A percentile compares a stretch with the other conserved stretches of the same genome.
Conservation (phyloP, 129 eudicot species). For the Chrysanthemum lavandulifolium region DNA sequence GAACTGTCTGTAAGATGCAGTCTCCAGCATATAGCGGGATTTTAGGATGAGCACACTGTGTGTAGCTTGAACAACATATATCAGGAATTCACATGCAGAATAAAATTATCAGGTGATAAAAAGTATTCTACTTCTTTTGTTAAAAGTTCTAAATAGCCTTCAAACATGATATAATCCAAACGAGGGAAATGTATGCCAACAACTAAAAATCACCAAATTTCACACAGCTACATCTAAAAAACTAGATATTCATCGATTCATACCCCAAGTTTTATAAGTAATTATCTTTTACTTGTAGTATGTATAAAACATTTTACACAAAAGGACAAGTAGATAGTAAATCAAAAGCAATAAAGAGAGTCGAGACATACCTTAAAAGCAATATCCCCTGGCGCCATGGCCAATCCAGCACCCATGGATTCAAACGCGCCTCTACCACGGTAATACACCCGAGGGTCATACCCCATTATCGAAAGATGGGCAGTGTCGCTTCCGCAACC, state of each 20-base stretch:
- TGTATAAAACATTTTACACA: conserved; percentile 2
- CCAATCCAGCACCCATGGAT: conserved; percentile 98
- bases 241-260: neutral
- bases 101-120: too few species aligned
- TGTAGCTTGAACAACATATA: too few species aligned
- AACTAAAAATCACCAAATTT: neutral
- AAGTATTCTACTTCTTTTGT: neutral
- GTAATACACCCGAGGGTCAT: conserved; percentile 89
- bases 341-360: conserved; percentile 7
- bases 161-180: neutral
- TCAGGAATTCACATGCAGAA: too few species aligned
- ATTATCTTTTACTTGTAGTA: neutral
- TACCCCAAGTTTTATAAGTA: neutral
- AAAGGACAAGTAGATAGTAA: neutral
- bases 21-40: too few species aligned
- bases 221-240: neutral
- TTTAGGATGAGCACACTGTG: too few species aligned
- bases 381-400: conserved; percentile 95
- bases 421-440: conserved; percentile 97
- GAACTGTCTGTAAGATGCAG: too few species aligned
- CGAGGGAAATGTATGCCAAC: neutral
- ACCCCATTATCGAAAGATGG: conserved; percentile 83
- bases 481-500: conserved; percentile 96
- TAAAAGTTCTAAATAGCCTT: neutral
- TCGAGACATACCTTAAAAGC: conserved; percentile 70